A percentile compares a stretch with the other conserved stretches of the same genome.
These are phyloP conservation scores for Leishmania braziliensis DNA, from an alignment of 208 protist species.

Conservation along the genomic window DNA sequence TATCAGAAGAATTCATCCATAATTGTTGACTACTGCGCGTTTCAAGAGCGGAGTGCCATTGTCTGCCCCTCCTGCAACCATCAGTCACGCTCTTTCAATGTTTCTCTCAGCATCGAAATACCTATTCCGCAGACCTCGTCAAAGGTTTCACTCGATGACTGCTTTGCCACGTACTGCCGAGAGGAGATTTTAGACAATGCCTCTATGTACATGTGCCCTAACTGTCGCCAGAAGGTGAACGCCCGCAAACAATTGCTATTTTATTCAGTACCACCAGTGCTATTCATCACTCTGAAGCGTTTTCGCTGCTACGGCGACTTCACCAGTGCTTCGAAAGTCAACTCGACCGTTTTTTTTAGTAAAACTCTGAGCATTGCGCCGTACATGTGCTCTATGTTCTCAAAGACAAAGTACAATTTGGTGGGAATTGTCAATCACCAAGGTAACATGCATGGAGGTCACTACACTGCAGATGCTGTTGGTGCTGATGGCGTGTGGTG, in stretches of 20 bases:
- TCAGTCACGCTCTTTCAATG: constrained; percentile 62
- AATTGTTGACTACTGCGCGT: constrained; percentile 88
- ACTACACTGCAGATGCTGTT: constrained; percentile 88
- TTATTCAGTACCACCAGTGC: constrained; percentile 68
- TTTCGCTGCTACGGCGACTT: constrained; percentile 80
- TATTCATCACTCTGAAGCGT: constrained; percentile 90
- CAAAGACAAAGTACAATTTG: constrained; percentile 71
- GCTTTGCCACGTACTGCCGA: constrained; percentile 67
- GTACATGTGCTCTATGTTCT: constrained; percentile 60
- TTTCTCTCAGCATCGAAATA: constrained; percentile 68
- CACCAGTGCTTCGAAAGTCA: constrained; percentile 74
- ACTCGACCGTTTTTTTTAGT: constrained; percentile 64
- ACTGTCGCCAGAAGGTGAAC: constrained; percentile 68
- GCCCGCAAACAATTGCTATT: constrained; percentile 81
- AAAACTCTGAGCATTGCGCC: constrained; percentile 60
- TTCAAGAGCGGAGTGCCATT: constrained; percentile 80
- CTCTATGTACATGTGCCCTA: constrained; percentile 69
- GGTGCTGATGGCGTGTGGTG: constrained; percentile 74
- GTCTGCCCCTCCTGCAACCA: constrained; percentile 69
- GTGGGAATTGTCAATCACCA: constrained; percentile 90
- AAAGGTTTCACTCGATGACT: constrained; percentile 70
- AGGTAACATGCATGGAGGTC: constrained; percentile 90
- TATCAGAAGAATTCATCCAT: constrained; percentile 89
- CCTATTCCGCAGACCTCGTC: constrained; percentile 47
- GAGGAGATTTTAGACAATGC: constrained; percentile 74